Evolutionary conservation across 2,329 filamentous ascomycete species (phyloP), one percentile per base, ranked within the genome.

Genomic region (Penicillium olsonii): DNA sequence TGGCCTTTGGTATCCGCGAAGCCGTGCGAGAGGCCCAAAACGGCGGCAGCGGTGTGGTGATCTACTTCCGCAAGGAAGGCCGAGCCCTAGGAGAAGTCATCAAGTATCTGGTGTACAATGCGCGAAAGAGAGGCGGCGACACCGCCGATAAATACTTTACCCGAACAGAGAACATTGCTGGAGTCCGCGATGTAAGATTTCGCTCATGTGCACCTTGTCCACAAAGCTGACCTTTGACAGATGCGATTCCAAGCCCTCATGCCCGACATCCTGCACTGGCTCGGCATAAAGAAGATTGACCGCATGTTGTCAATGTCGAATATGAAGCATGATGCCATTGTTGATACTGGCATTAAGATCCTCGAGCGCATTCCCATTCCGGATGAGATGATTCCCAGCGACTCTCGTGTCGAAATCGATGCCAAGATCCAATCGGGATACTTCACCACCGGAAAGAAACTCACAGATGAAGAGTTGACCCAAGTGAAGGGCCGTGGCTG

Each of bases 221-320:
- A 11, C 37, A 5, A 9, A 10, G 33, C 33, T 35, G 9, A 35
- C 33, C n/a, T 11, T 35, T 35, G 46, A 68, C 79, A 87, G 68
- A 97, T 97, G 92, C 86, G 94, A 33, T 97, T 97, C 80, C 94
- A 97, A 77, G 92, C 92, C 22, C 79, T 99, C 46, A 97, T 97
- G 94, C 92, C 94, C 27, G 91, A 96, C 69, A 95, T 97, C 59
- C 80, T 97, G 45, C 94, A 97, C 74, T 97, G 94, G 94, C 83
- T 99, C 24, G 94, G 94, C 54, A 96, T 99, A 68, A 94, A 88
- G 69, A 97, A 97, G 80, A 97, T 99, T 67, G 94, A 99, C 71
- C 83, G 92, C 53, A 99, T 97, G 94, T 78, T 96, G 62, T 95
- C 90, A 76, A 97, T 97, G 94, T 95, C 90, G 74, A 95, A 97